These are phyloP conservation scores for Dendrostoma leiphaemia DNA, from an alignment of 2,329 filamentous ascomycete species.

Conservation along the genomic window DNA sequence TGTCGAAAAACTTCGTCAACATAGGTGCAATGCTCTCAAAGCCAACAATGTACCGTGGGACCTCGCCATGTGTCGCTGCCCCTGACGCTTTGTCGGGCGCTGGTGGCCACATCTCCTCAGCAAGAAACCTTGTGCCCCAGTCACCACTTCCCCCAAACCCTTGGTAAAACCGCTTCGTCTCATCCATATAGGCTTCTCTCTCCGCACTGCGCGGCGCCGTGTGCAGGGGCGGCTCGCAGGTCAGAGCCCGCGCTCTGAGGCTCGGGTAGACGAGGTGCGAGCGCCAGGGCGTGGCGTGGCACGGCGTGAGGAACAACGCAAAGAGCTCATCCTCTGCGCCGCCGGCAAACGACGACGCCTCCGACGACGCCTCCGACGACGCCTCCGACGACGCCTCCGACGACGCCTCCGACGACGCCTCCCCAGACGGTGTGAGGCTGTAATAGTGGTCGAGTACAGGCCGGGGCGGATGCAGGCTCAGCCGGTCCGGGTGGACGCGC, in stretches of 20 bases:
- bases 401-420: slow-evolving; percentile 26
- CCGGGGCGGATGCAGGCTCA: slow-evolving; percentile 27
- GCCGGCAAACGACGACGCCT: slow-evolving; percentile 20
- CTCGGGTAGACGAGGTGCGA: slow-evolving; percentile 75
- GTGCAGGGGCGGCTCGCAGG: slow-evolving; percentile 84
- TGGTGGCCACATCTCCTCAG: slow-evolving; percentile 47
- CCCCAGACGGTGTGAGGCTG: no score
- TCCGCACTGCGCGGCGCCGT: slow-evolving; percentile 56
- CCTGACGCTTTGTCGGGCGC: not conserved
- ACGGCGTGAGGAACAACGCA: slow-evolving; percentile 87
- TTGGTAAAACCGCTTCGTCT: slow-evolving; percentile 88
- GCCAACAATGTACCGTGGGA: slow-evolving; percentile 59
- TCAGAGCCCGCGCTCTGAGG: slow-evolving; percentile 78
- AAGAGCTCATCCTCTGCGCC: slow-evolving; percentile 48
- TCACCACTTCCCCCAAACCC: slow-evolving; percentile 36
- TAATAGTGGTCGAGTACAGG: slow-evolving; percentile 14
- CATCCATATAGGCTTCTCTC: slow-evolving; percentile 73
- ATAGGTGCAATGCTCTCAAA: slow-evolving; percentile 56
- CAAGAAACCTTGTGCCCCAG: slow-evolving; percentile 48
- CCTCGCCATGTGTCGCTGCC: slow-evolving; percentile 14
- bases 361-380: slow-evolving; percentile 27
- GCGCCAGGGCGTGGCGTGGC: slow-evolving; percentile 94
- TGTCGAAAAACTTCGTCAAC: slow-evolving; percentile 43
- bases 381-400: slow-evolving; percentile 24
- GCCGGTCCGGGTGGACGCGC: slow-evolving; percentile 45